phyloP scores from a whole-genome alignment of 192 early-diverging fungal species.

The Podila epicladia region DNA sequence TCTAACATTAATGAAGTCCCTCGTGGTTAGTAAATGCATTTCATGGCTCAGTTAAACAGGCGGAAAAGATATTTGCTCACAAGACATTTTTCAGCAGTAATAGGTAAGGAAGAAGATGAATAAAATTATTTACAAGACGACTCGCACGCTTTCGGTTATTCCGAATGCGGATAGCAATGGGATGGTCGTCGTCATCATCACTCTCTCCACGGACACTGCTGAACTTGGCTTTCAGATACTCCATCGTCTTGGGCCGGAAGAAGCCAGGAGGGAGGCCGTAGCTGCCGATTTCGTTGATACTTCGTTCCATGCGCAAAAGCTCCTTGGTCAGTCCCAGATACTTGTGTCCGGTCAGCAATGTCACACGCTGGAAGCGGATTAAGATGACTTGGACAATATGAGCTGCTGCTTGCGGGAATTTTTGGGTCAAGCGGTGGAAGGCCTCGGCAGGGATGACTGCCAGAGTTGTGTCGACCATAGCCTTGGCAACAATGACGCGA shows the following conservation, averaged over 20 bases:
- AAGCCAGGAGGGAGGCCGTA: constrained; percentile 64
- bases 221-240: constrained; percentile 61
- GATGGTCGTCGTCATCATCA: constrained; percentile 31
- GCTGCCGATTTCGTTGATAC: constrained; percentile 79
- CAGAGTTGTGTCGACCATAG: constrained; percentile 88
- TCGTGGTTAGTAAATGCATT: background rate
- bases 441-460: constrained; percentile 94
- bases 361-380: constrained; percentile 95
- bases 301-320: constrained; percentile 85
- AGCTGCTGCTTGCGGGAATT: constrained; percentile 92
- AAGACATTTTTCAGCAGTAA: too few species aligned
- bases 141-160: constrained; percentile 28
- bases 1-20: constrained; percentile 5
- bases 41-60: too few species aligned
- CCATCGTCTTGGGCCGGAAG: constrained; percentile 62
- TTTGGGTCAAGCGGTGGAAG: constrained; percentile 87
- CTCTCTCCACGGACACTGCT: constrained; percentile 49
- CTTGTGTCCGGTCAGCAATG: constrained; percentile 87
- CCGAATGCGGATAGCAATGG: constrained; percentile 43
- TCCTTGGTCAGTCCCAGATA: constrained; percentile 91
- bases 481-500: constrained; percentile 85
- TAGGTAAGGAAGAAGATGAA: background rate
- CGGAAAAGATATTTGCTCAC: background rate
- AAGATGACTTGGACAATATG: constrained; percentile 97
- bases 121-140: constrained; percentile 16